A percentile compares a stretch with the other conserved stretches of the same genome.
Evolutionary conservation across 2,329 filamentous ascomycete species (phyloP).

Genomic region (Coniochaeta pulveracea): DNA sequence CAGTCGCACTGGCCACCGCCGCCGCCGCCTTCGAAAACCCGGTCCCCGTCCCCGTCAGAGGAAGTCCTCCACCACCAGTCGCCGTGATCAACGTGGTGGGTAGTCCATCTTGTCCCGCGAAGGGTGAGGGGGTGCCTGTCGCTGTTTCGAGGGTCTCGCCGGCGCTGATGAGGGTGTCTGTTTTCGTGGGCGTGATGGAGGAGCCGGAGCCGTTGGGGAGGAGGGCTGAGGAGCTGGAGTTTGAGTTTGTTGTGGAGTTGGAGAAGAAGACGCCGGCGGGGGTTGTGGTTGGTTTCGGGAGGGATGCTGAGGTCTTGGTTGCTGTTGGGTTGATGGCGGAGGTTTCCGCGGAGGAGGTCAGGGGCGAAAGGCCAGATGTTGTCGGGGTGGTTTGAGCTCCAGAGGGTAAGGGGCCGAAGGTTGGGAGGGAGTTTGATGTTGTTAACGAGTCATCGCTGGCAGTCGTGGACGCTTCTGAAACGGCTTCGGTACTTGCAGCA

Average conservation of each 20-base stretch:
- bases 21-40: neutral
- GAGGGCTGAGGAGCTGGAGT: neutral
- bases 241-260: too few relatives aligned
- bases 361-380: too few relatives aligned
- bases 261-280: constrained; percentile 1
- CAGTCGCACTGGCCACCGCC: neutral
- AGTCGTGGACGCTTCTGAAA: too few relatives aligned
- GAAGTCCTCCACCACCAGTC: neutral
- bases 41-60: neutral
- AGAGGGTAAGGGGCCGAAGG: too few relatives aligned
- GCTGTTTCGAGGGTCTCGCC: neutral
- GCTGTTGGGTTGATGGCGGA: too few relatives aligned
- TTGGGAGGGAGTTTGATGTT: too few relatives aligned
- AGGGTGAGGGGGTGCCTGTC: constrained; percentile 1
- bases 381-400: too few relatives aligned
- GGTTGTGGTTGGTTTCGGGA: neutral
- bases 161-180: neutral
- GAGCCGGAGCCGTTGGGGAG: neutral
- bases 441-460: too few relatives aligned
- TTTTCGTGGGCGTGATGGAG: neutral
- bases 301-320: neutral
- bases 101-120: neutral
- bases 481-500: too few relatives aligned
- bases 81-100: constrained; percentile 1
- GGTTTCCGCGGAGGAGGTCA: too few relatives aligned